Base-by-base conservation (phyloP, 164 flowering plant genomes). In the Hamamelis virginiana region DNA sequence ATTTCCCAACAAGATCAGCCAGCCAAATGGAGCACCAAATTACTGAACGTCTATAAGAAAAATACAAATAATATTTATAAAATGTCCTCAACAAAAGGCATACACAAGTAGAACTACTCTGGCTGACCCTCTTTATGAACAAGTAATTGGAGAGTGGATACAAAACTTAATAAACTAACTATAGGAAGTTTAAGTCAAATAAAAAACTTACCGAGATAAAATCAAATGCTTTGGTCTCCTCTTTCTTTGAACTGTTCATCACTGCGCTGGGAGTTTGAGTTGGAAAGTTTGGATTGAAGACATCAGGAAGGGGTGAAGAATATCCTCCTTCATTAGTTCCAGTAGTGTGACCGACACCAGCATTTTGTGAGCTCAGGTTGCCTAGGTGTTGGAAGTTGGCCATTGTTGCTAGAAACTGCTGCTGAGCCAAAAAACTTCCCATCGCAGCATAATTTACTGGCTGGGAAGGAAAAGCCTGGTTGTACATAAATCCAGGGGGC, bases 171-270 rank as follows among this genome's bases (percentile, higher is more conserved):
- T 14, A 1, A 51, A 18, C 6, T 53, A 33, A 52, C 38, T 1
- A 13, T 21, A 45, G 41, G 41, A 33, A 50, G 19, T 12, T 28
- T 21, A 26, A 33, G 44, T 22, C 0, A 55, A 61, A 71, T 38
- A 19, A 48, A 15, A 38, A 72, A 79, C 93, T 86, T 82, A 92
- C 98, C 44, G 99, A 86, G 70, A 95, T 92, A 72, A 95, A 95
- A 73, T 95, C 99, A 74, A 95, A 95, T 27, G 99, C 98, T 81
- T 76, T 89, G 1, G 93, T 89, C 1, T 93, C 98, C 78, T 91
- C 97, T 82, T 86, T 91, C 86, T 87, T 91, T 44, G 93, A 76
- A 78, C 65, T 83, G 69, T 75, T 86, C 84, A 84, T 67, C 59
- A 73, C 45, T 55, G 88, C 25, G 52, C 64, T 80, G 3, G 84